A percentile compares a stretch with the other conserved stretches of the same genome.
Evolutionary conservation across 306 rosid species (phyloP).

Genomic region (Amphicarpaea edgeworthii): DNA sequence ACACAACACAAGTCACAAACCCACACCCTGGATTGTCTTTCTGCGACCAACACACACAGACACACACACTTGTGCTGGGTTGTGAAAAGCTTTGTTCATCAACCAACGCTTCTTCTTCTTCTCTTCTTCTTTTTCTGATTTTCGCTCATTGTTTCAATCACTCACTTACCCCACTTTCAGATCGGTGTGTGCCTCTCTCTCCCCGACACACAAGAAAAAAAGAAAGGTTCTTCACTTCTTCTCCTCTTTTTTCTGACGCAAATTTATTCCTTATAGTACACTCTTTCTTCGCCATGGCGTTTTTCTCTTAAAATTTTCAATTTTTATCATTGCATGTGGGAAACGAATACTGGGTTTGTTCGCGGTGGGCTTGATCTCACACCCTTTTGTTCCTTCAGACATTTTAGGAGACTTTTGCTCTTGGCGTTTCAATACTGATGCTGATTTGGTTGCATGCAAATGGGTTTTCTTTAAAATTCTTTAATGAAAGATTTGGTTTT

Average conservation of each 20-base stretch:
- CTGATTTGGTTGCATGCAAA: constrained; percentile 67
- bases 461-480: constrained; percentile 28
- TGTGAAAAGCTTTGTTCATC: constrained; percentile 27
- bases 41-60: too few species aligned
- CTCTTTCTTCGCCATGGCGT: constrained; percentile 30
- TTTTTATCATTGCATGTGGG: constrained; percentile 44
- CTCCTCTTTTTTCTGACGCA: neutral
- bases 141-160: constrained; percentile 40
- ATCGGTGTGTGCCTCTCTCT: constrained; percentile 40
- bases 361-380: constrained; percentile 53
- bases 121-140: too few species aligned
- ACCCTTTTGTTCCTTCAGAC: neutral
- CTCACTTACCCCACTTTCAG: constrained; percentile 41
- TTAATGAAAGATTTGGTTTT: constrained; percentile 8
- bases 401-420: neutral
- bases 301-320: constrained; percentile 21
- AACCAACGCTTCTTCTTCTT: constrained; percentile 3
- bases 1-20: too few species aligned
- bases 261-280: constrained; percentile 46
- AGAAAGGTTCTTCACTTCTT: constrained; percentile 41
- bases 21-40: too few species aligned
- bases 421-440: constrained; percentile 34
- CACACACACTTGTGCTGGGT: constrained; percentile 18
- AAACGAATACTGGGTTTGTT: constrained; percentile 13
- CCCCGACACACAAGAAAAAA: neutral